Evolutionary conservation across 768 basidiomycete species (phyloP).

Genomic region (Rhodocollybia butyracea): DNA sequence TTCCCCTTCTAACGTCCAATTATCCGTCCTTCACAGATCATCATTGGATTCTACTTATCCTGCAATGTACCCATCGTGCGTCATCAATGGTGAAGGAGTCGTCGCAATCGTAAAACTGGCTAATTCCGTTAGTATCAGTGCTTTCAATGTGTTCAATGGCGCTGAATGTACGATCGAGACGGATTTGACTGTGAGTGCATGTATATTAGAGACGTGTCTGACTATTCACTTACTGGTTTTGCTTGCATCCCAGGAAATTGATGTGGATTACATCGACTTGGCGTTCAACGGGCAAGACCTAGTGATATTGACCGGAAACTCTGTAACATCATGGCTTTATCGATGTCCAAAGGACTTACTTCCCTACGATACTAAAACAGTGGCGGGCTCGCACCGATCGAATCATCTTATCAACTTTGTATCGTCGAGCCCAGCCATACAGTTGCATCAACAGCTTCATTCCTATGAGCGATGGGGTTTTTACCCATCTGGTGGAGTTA

Average conservation of each 20-base stretch:
- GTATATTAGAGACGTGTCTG: background rate
- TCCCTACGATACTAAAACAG: background rate
- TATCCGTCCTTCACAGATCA: background rate
- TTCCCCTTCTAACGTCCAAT: background rate
- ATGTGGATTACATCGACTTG: background rate
- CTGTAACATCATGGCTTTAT: background rate
- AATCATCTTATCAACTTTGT: background rate
- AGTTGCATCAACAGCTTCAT: background rate
- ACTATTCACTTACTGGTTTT: background rate
- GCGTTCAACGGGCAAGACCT: background rate
- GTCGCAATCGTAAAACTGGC: background rate
- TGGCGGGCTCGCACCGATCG: too few relatives aligned
- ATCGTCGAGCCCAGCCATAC: background rate
- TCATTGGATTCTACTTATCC: background rate
- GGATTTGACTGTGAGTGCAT: background rate
- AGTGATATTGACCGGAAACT: background rate
- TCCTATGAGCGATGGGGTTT: background rate
- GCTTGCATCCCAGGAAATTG: background rate
- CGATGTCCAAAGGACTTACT: background rate
- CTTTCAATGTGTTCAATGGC: background rate
- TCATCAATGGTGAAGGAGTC: background rate
- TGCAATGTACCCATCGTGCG: conserved; percentile 5
- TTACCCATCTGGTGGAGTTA: background rate
- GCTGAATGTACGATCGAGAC: background rate
- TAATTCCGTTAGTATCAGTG: background rate